Conservation (phyloP, 1,284 basidiomycete species). For the Sporisorium graminicola region DNA sequence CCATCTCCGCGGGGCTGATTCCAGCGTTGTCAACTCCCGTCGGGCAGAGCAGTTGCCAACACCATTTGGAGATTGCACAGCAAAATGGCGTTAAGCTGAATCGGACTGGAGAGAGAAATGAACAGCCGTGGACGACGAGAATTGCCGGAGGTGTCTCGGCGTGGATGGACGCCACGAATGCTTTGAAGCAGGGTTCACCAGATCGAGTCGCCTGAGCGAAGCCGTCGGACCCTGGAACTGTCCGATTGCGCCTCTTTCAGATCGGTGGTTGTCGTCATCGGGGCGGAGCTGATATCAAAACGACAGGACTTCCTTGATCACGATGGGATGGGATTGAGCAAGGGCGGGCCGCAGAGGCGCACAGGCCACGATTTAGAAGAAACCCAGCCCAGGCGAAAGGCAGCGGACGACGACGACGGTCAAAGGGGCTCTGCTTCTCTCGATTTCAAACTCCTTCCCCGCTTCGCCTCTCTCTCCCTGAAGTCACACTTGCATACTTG, state of each 20-base stretch:
- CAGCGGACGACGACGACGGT: not conserved
- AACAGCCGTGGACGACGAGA: not conserved
- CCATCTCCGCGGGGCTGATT: not conserved
- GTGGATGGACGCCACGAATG: constrained; percentile 2
- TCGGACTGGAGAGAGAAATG: not conserved
- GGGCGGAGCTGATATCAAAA: not conserved
- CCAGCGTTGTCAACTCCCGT: too few species aligned
- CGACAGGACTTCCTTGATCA: not conserved
- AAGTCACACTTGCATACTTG: not conserved
- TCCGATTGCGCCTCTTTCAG: not conserved
- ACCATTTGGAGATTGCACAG: not conserved
- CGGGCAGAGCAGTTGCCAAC: too few species aligned
- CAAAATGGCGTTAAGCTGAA: too few species aligned
- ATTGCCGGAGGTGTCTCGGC: not conserved
- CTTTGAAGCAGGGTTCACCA: constrained; percentile 5
- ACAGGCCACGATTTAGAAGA: constrained; percentile 50
- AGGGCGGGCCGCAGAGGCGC: constrained; percentile 2
- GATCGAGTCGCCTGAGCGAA: constrained; percentile 11
- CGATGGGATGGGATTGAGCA: not conserved
- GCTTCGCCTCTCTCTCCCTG: not conserved
- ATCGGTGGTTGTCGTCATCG: constrained; percentile 3
- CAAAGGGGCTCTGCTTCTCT: not conserved
- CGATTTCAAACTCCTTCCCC: constrained; percentile 19
- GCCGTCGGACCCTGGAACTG: constrained; percentile 9
- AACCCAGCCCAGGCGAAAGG: not conserved